Evolutionary conservation across 805 yeast species (phyloP), one percentile per base, ranked within the genome.

Genomic region (Ogataea henricii): DNA sequence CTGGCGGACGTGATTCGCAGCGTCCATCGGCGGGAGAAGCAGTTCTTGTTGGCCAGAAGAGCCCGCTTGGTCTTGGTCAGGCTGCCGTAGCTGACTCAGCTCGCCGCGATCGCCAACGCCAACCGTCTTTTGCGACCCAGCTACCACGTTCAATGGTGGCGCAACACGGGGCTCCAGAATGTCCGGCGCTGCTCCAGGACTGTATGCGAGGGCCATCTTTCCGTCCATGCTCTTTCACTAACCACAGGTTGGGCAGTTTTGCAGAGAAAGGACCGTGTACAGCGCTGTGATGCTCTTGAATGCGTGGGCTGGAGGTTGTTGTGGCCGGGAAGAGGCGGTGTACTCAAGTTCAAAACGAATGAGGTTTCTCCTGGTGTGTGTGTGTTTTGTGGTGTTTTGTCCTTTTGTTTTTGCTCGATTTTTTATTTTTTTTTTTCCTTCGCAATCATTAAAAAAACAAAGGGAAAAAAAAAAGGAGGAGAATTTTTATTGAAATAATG

Each of bases 1-100:
- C 33, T 52, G 51, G 13, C 55, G 29, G 12, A 29, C 20, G 42
- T 52, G 55, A 4, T 4, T 14, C 22, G 29, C 14, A n/a, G n/a
- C n/a, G 23, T 32, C 35, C 12, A 14, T 10, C 18, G 37, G 37
- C 8, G 23, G 23, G 9, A 10, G 23, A 13, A 34, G 37, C n/a
- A n/a, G n/a, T n/a, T n/a, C n/a, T n/a, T n/a, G 14, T 34, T 13
- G 34, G 18, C 18, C 18, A 9, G 18, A 13, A n/a, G 34, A 30
- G 18, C 34, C 18, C 4, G 30, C 30, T 27, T 5, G 30, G 16
- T 13, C n/a, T n/a, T n/a, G n/a, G n/a, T 30, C 18, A 4, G 17
- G 12, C 30, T 4, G 10, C 30, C n/a, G 10, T 27, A 27, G 30
- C 13, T 27, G 10, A 13, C n/a, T 4, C n/a, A n/a, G 34, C 12